Conservation (phyloP, 192 early-diverging fungal species). For the Gonapodya sp. region DNA sequence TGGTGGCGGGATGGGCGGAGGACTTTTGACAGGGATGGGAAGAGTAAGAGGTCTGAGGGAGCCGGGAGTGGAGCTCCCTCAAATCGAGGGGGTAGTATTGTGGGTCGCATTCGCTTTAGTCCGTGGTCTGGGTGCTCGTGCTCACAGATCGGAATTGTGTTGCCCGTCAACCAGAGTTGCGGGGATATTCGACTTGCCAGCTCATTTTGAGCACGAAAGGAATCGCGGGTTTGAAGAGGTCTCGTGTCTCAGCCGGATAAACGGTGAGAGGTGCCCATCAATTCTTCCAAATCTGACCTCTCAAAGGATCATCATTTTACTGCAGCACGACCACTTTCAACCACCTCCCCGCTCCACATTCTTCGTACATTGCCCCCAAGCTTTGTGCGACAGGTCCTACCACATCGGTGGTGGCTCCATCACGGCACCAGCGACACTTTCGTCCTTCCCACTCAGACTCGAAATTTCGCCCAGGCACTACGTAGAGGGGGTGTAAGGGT, state of each 20-base stretch:
- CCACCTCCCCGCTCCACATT: background rate
- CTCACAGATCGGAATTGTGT: no score
- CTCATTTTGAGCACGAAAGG: background rate
- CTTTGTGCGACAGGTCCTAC: background rate
- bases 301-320: no score
- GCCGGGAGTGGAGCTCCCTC: background rate
- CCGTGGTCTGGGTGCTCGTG: background rate
- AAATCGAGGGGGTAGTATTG: background rate
- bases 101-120: background rate
- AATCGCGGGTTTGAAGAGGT: background rate
- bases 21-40: background rate
- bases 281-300: background rate
- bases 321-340: background rate
- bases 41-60: background rate
- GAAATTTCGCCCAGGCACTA: background rate
- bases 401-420: background rate
- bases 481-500: background rate
- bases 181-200: background rate
- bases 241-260: background rate
- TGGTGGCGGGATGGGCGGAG: no score
- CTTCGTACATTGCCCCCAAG: background rate
- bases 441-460: background rate
- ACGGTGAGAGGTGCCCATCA: background rate
- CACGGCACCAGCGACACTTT: background rate
- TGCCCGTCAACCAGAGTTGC: background rate